Conservation (phyloP, 2,329 filamentous ascomycete genomes). For the Lachnellula cervina region DNA sequence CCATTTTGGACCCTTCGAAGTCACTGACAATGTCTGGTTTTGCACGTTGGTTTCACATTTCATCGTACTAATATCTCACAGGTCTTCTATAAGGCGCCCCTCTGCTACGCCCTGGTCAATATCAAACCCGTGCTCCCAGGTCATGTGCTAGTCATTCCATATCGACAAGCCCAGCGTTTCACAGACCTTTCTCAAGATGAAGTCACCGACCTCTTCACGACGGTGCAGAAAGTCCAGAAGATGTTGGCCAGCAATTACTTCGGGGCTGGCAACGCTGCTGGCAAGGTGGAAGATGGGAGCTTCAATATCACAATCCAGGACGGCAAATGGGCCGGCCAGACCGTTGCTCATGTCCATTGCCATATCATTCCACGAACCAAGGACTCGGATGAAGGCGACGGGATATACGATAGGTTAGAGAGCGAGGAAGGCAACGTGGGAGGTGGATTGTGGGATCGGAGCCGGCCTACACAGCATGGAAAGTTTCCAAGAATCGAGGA, state of each 20-base stretch:
- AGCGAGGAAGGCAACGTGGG: constrained; percentile 80
- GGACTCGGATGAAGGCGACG: constrained; percentile 57
- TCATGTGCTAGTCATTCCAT: constrained; percentile 85
- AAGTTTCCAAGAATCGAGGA: constrained; percentile 69
- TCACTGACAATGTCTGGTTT: constrained; percentile 48
- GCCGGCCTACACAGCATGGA: constrained; percentile 46
- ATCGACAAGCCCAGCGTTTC: constrained; percentile 63
- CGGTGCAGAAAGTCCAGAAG: constrained; percentile 74
- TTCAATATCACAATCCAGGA: constrained; percentile 97
- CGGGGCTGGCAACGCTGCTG: constrained; percentile 40
- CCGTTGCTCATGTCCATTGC: constrained; percentile 87
- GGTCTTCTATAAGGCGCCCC: constrained; percentile 80
- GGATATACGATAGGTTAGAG: constrained; percentile 79
- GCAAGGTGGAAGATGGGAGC: constrained; percentile 53
- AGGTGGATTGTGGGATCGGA: constrained; percentile 58
- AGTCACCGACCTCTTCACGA: constrained; percentile 73
- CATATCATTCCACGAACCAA: constrained; percentile 76
- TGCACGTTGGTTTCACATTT: neutral
- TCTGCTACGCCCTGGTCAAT: constrained; percentile 88
- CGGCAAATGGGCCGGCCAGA: constrained; percentile 84
- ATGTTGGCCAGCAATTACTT: constrained; percentile 64
- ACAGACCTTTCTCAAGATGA: constrained; percentile 29
- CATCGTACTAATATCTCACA: constrained; percentile 34
- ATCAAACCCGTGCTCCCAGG: constrained; percentile 90
- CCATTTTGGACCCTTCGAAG: constrained; percentile 71